Base-by-base conservation (phyloP, 73 alveolate genomes). In the Blepharisma stoltei region DNA sequence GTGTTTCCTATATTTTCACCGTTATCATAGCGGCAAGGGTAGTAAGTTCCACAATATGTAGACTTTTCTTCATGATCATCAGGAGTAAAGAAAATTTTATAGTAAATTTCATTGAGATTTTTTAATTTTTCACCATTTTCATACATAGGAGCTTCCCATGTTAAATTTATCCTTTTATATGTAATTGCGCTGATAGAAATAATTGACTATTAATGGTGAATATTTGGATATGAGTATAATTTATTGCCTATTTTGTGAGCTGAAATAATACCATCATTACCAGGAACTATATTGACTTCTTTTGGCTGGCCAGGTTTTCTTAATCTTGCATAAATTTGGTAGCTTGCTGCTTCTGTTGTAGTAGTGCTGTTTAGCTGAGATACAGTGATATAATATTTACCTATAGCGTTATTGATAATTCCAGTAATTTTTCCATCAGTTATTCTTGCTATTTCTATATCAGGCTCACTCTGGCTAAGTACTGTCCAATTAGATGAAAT, bases 341-440 rank as follows among this genome's bases (percentile, higher is more conserved):
- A 60, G 5, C 5, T 25, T 20, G n/a, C 27, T 4, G 3, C 4
- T 14, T 52, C 3, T 32, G 41, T 32, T 32, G 41, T 52, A 60
- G 46, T 60, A 5, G 73, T 32, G 41, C 41, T 60, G 18, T 60
- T 25, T 20, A 60, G 48, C 11, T 1, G 18, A 60, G 73, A 60
- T 18, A 60, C 73, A 60, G 49, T 60, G 18, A 60, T 18, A 5
- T 60, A 60, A 60, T 60, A 60, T 14, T 38, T n/a, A 1, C 73
- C 73, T 9, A 20, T 18, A 2, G 73, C 73, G 2, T 25, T 11
- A 20, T n/a, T 20, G 0, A 60, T 25, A 2, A 38, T 18, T 9
- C 73, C 73, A 60, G 73, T 9, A 14, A 60, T 14, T 18, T 14
- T 25, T 25, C 73, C 73, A 60, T 60, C 73, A 60, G 23, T 60